Conservation (phyloP, 371 early-diverging fungal species). For the Chytridium lagenaria region DNA sequence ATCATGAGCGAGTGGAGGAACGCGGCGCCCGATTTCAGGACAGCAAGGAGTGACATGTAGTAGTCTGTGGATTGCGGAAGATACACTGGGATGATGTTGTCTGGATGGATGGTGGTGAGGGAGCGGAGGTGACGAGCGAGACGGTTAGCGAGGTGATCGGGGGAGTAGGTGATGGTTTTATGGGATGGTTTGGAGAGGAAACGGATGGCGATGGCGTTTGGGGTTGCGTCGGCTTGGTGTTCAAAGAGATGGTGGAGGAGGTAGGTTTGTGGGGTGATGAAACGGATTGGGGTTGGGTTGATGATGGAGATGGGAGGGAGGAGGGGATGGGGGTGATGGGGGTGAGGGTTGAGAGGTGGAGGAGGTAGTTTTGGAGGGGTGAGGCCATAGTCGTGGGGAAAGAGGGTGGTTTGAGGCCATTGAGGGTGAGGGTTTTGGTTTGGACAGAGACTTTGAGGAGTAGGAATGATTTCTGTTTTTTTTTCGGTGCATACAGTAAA, state of each 20-base stretch:
- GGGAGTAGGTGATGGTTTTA: constrained; percentile 33
- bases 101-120: not conserved
- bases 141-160: constrained; percentile 25
- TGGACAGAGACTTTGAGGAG: not conserved
- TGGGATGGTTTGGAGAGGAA: not conserved
- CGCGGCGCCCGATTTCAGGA: constrained; percentile 40
- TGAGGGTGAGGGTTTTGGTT: not conserved
- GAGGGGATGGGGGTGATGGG: not conserved
- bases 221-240: not conserved
- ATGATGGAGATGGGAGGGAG: not conserved
- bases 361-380: not conserved
- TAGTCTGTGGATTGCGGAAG: constrained; percentile 29
- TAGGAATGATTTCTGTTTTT: not conserved
- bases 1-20: constrained; percentile 24
- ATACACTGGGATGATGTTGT: constrained; percentile 25
- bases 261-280: not conserved
- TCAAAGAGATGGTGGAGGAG: constrained; percentile 16
- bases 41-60: constrained; percentile 33
- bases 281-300: not conserved
- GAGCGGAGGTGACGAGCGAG: constrained; percentile 16
- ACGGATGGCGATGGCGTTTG: constrained; percentile 18
- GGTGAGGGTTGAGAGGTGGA: not conserved
- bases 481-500: not conserved
- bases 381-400: not conserved
- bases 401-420: not conserved